Evolutionary conservation across 768 basidiomycete species (phyloP), one percentile per base, ranked within the genome.

Genomic region (Tylopilus sp.): DNA sequence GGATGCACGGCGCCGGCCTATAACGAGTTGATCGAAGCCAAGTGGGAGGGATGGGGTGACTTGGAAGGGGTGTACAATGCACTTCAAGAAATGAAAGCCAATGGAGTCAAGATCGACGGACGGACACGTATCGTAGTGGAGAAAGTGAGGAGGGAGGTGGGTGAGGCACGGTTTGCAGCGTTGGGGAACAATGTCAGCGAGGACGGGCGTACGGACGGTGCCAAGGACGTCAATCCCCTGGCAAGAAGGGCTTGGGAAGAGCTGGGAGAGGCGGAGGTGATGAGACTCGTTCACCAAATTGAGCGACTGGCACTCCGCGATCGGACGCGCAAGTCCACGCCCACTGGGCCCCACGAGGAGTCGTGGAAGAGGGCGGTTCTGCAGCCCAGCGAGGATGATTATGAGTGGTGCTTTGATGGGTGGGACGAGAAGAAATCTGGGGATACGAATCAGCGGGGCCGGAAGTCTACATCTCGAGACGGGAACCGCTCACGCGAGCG

Each of bases 1-100:
- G 95, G 94, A 3, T 98, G 95, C 69, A 87, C 90, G 10, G 88
- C 93, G 0, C 77, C 77, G 10, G 88, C 86, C 1, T 97, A 95
- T 69, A 92, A 94, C 67, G 91, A 95, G 64, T 76, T 94, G 18
- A 80, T 98, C 23, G 75, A 81, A 60, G 91, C 88, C n/a, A 81
- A 82, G 18, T 98, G 95, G 95, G 69, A 73, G 8, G 81, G 77
- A 49, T 91, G 95, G 73, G 80, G 80, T n/a, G 91, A 95, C 70
- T 70, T 94, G 31, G 76, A 79, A 41, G 89, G 87, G 23, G 84
- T 93, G 0, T 79, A 79, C 47, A 77, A 80, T 18, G 81, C 85
- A 6, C 68, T 95, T 17, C 78, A 84, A 51, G 93, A 95, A 66
- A 95, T 97, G 92, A 68, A 72, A 21, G 75, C 82, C 35, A 91